Conservation (phyloP, 1,284 basidiomycete species). For the Trichosporon inkin region DNA sequence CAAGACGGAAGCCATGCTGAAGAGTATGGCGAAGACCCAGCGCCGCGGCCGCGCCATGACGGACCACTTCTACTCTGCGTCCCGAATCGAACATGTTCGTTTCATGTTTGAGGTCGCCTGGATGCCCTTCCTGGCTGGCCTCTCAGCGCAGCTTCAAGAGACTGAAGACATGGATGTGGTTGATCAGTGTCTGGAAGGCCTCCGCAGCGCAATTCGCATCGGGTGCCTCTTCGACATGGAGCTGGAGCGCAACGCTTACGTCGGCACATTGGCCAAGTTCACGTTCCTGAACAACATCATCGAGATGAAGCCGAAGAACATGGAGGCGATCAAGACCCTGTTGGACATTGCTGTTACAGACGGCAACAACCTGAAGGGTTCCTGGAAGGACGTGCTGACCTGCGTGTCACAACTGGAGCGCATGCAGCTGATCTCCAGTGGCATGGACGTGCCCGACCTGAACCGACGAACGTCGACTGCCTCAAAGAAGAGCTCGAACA, state of each 20-base stretch:
- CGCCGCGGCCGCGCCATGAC: constrained; percentile 60
- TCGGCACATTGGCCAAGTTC: constrained; percentile 94
- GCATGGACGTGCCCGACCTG: constrained; percentile 73
- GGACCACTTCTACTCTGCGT: constrained; percentile 90
- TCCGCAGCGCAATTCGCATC: constrained; percentile 87
- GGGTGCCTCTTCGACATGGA: constrained; percentile 94
- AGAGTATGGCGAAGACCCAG: constrained; percentile 81
- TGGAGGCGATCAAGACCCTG: constrained; percentile 93
- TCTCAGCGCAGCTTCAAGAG: constrained; percentile 86
- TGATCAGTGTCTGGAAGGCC: constrained; percentile 86
- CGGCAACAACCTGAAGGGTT: constrained; percentile 86
- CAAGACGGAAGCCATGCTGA: constrained; percentile 92
- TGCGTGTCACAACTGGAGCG: constrained; percentile 96
- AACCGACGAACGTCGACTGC: constrained; percentile 44
- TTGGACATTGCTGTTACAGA: constrained; percentile 89
- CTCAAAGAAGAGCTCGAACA: constrained; percentile 10
- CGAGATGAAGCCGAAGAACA: constrained; percentile 98
- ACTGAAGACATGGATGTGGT: constrained; percentile 88
- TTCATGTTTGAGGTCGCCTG: constrained; percentile 99
- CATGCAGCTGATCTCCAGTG: constrained; percentile 91
- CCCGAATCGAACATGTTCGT: constrained; percentile 86
- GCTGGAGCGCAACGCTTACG: constrained; percentile 90
- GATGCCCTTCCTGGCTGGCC: constrained; percentile 90
- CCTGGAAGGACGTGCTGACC: constrained; percentile 91
- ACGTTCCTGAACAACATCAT: constrained; percentile 93